Evolutionary conservation across 495 filamentous ascomycete species (phyloP).

Genomic region (Talaromyces ruber): DNA sequence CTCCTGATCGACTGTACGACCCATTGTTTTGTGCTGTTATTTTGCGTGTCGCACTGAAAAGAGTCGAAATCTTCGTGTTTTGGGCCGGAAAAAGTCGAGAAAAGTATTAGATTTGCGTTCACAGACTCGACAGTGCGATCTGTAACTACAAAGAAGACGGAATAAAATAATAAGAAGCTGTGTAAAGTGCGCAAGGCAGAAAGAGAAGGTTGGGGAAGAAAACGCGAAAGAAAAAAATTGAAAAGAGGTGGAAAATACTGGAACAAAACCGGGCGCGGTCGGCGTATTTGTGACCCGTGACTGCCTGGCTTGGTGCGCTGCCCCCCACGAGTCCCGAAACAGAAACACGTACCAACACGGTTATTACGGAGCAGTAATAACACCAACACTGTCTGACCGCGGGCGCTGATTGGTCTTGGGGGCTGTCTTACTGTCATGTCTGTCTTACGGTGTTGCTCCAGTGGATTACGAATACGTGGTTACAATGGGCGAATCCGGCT

Average conservation of each 20-base stretch:
- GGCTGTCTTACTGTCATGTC: not conserved
- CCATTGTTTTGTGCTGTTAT: conserved; percentile 28
- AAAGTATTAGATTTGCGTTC: not conserved
- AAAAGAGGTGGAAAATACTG: conserved; percentile 7
- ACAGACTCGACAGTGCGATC: not conserved
- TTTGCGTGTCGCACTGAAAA: not conserved
- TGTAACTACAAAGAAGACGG: conserved; percentile 8
- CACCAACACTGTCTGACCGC: not conserved
- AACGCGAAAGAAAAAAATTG: conserved; percentile 10
- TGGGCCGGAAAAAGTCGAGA: not conserved
- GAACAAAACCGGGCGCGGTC: conserved; percentile 4
- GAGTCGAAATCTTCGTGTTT: not conserved
- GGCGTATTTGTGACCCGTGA: conserved; percentile 1
- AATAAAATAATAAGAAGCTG: conserved; percentile 7
- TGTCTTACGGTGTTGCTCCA: not conserved
- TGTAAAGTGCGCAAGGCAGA: not conserved
- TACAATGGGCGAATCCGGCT: not conserved
- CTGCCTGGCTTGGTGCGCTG: not conserved
- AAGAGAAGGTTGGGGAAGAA: conserved; percentile 9
- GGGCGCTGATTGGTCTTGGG: not conserved
- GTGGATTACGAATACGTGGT: not conserved
- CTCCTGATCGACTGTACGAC: conserved; percentile 49
- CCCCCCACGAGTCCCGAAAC: not conserved
- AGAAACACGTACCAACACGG: not conserved
- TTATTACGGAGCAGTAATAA: not conserved